A percentile compares a stretch with the other conserved stretches of the same genome.
Evolutionary conservation across 2,329 filamentous ascomycete genomes (phyloP).

Genomic region (Botrytis deweyae): DNA sequence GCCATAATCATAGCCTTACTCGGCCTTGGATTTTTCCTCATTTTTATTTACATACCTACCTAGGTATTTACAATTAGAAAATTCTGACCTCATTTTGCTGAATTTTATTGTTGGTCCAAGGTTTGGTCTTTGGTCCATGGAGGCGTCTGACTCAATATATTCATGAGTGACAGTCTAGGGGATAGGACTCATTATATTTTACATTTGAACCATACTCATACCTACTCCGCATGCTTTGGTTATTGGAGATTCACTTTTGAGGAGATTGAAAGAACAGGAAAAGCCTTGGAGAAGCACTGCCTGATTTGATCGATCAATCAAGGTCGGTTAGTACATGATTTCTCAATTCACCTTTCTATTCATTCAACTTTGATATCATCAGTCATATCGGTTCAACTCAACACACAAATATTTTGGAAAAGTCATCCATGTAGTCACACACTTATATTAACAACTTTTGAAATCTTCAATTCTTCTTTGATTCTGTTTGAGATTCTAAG

Average conservation of each 20-base stretch:
- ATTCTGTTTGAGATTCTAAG: neutral
- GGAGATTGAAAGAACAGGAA: neutral
- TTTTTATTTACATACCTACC: neutral
- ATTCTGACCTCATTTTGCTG: neutral
- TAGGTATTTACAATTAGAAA: neutral
- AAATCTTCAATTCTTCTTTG: neutral
- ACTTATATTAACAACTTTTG: neutral
- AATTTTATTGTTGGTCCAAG: neutral
- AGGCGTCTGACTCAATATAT: neutral
- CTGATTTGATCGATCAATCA: neutral
- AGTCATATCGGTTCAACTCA: neutral
- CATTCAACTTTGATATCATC: neutral
- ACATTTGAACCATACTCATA: neutral
- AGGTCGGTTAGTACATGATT: neutral
- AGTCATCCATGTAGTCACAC: constrained; percentile 6
- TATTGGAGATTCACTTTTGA: neutral
- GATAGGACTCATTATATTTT: neutral
- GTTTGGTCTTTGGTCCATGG: no score
- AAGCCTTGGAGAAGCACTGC: neutral
- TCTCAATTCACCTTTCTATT: neutral
- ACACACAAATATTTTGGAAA: no score
- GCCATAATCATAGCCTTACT: neutral
- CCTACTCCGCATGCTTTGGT: neutral
- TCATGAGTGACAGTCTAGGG: no score
- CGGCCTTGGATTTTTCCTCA: neutral